A percentile compares a stretch with the other conserved stretches of the same genome.
Conservation (phyloP, 2,329 filamentous ascomycete species). For the Alternaria sp. region DNA sequence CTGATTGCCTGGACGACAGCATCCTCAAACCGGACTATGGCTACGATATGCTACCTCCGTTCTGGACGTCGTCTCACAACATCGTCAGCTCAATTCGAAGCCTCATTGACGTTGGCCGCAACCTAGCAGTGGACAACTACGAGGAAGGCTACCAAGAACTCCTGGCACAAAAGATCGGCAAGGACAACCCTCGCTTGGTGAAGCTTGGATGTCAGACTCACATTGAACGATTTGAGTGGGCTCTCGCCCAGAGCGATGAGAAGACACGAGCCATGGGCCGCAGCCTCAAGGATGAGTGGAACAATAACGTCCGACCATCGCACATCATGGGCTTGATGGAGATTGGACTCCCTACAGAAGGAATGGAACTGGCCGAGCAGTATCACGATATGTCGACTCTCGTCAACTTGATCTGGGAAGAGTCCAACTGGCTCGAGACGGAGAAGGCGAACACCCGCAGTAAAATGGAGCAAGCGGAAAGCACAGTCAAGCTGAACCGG, state of each 20-base stretch:
- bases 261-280: slow-evolving; percentile 57
- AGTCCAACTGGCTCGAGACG: slow-evolving; percentile 50
- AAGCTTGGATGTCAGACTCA: slow-evolving; percentile 64
- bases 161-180: slow-evolving; percentile 54
- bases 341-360: slow-evolving; percentile 63
- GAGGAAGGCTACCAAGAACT: slow-evolving; percentile 44
- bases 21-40: slow-evolving; percentile 55
- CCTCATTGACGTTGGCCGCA: slow-evolving; percentile 51
- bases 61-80: slow-evolving; percentile 78
- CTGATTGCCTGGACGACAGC: slow-evolving; percentile 64
- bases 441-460: slow-evolving; percentile 36
- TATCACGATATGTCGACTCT: slow-evolving; percentile 69
- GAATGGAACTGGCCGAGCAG: slow-evolving; percentile 67
- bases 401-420: slow-evolving; percentile 58
- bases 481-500: slow-evolving; percentile 51
- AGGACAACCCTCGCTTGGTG: slow-evolving; percentile 58
- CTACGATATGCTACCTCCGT: slow-evolving; percentile 74
- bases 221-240: slow-evolving; percentile 66
- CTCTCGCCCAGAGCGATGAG: slow-evolving; percentile 58
- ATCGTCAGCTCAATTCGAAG: slow-evolving; percentile 50
- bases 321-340: slow-evolving; percentile 51
- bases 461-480: slow-evolving; percentile 46
- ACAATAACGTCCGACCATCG: slow-evolving; percentile 48
- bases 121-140: slow-evolving; percentile 49
- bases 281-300: slow-evolving; percentile 53